Conservation (phyloP, 148 eudicot species). For the Euryodendron excelsum region DNA sequence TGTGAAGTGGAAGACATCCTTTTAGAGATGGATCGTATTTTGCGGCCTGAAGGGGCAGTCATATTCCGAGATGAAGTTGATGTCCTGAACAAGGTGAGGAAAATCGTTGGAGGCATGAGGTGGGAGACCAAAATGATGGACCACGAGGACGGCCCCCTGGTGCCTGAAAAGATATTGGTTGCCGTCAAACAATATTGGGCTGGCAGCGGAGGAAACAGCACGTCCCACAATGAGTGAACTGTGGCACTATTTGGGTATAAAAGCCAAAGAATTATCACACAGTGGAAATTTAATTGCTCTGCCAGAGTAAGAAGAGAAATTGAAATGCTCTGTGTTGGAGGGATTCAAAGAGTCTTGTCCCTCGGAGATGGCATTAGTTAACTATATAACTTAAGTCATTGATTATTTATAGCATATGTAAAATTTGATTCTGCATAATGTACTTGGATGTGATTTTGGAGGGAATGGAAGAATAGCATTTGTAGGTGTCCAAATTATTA, state of each 20-base stretch:
- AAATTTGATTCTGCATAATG: not conserved
- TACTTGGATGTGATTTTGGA: not conserved
- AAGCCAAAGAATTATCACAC: not conserved
- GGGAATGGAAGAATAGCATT: constrained; percentile 2
- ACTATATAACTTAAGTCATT: not conserved
- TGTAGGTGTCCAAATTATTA: not conserved
- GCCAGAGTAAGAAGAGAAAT: not conserved
- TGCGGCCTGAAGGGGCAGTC: constrained; percentile 78
- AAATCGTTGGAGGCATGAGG: constrained; percentile 71
- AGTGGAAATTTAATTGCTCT: too few relatives aligned
- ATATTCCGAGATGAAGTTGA: constrained; percentile 76
- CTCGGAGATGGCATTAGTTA: not conserved
- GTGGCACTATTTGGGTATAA: not conserved
- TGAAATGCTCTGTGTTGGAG: not conserved
- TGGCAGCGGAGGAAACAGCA: constrained; percentile 35
- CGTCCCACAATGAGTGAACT: constrained; percentile 11
- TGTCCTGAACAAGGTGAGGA: constrained; percentile 61
- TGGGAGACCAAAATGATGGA: constrained; percentile 76
- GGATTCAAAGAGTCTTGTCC: not conserved
- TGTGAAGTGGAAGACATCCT: constrained; percentile 71
- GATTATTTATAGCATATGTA: not conserved
- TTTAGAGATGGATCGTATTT: constrained; percentile 80
- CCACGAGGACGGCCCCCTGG: constrained; percentile 86
- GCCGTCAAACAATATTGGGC: constrained; percentile 79
- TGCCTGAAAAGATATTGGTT: constrained; percentile 66